Evolutionary conservation across 2,329 filamentous ascomycete genomes (phyloP).

Genomic region (Alternaria sp.): DNA sequence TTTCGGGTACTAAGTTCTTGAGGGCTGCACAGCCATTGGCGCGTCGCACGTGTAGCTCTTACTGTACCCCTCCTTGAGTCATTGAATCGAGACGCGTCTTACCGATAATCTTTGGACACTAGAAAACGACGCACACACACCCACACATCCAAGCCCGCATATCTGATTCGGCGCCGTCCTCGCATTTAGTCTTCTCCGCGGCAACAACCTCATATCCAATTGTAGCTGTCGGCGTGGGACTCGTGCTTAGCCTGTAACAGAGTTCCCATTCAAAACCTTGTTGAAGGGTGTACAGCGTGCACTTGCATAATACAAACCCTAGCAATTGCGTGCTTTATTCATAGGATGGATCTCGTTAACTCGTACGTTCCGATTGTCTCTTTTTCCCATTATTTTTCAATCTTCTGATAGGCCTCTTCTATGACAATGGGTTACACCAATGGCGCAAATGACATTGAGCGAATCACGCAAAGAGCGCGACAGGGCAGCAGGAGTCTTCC

Average conservation of each 20-base stretch:
- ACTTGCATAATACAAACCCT: slow-evolving; percentile 30
- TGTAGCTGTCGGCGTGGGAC: slow-evolving; percentile 37
- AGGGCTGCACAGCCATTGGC: slow-evolving; percentile 31
- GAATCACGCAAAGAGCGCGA: slow-evolving; percentile 35
- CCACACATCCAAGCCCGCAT: slow-evolving; percentile 29
- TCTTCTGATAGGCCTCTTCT: slow-evolving; percentile 9
- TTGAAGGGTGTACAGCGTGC: slow-evolving; percentile 16
- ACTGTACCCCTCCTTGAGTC: slow-evolving; percentile 41
- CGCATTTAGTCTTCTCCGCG: slow-evolving; percentile 27
- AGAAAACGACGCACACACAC: slow-evolving; percentile 46
- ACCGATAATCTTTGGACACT: slow-evolving; percentile 31
- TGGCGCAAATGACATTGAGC: slow-evolving; percentile 33
- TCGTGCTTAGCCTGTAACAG: slow-evolving; percentile 27
- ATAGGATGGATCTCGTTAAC: slow-evolving; percentile 54
- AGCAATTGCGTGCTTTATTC: slow-evolving; percentile 37
- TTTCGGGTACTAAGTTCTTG: neutral
- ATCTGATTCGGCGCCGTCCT: slow-evolving; percentile 24
- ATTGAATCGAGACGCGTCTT: slow-evolving; percentile 22
- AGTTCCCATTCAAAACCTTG: slow-evolving; percentile 25
- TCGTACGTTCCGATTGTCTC: slow-evolving; percentile 44
- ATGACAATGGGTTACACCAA: slow-evolving; percentile 36
- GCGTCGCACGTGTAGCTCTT: slow-evolving; percentile 31
- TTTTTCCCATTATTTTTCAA: slow-evolving; percentile 15
- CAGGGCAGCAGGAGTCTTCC: slow-evolving; percentile 48
- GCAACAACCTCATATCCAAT: slow-evolving; percentile 32